Base-by-base conservation (phyloP, 2,329 filamentous ascomycete genomes). In the Acrocalymma vagum region DNA sequence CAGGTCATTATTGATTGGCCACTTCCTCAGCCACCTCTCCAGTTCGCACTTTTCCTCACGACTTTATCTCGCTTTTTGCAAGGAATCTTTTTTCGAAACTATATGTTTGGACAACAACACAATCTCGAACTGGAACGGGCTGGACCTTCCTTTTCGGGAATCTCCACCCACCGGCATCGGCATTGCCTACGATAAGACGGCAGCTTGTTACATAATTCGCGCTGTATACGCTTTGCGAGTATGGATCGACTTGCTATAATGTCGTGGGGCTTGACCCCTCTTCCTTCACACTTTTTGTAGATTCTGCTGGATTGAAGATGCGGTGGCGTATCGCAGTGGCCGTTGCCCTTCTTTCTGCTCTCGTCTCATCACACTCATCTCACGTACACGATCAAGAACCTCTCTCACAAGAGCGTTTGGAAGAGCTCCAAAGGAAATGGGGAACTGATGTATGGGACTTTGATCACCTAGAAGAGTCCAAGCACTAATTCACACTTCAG, bases 341-440 rank as follows among this genome's bases (percentile, higher is more conserved):
- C 11, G 9, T 53, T 5, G 25, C 40, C 13, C 45, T 57, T 21
- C 45, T 63, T 27, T 32, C 55, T 10, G 39, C 51, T 13, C 27
- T 53, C 18, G 54, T 53, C 13, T 33, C 51, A 9, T 54, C 63
- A 13, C 65, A 69, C 34, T 56, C 56, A 21, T 49, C 57, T 1
- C 59, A 67, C 29, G 46, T 42, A 28, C 60, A 67, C 15, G 35
- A 54, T 20, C 55, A 63, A 21, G 47, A 63, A 20, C 33, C 45
- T 5, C 60, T 69, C 36, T 62, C 62, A 14, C 53, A 65, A 25
- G 48, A 61, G 13, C 58, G 55, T 30, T 47, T 70, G 6, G 57
- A 68, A 17, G 60, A 65, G 34, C 38, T 70, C 5, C 55, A 71
- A 35, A 54, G 55, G 40, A 73, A 72, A 63, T 73, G 70, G 70